Evolutionary conservation across 108 stramenopile species (phyloP).

Genomic region (Pseudonitzschia multiseries): DNA sequence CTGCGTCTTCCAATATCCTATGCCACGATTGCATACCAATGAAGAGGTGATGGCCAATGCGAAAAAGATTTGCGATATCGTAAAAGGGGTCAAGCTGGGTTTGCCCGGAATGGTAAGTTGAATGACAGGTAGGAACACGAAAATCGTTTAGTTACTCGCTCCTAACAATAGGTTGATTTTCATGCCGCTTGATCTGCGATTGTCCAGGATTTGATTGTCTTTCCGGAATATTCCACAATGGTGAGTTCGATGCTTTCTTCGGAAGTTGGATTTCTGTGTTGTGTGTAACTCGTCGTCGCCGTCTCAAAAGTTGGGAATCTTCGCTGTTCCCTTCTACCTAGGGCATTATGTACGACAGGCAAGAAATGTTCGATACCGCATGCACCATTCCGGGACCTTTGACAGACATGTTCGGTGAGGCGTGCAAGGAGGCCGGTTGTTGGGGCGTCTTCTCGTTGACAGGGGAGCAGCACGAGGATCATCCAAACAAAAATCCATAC

Average conservation of each 20-base stretch:
- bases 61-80: constrained; percentile 73
- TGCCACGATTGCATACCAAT: constrained; percentile 75
- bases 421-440: constrained; percentile 64
- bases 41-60: constrained; percentile 74
- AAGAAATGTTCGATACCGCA: constrained; percentile 87
- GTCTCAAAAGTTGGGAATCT: not conserved
- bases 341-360: constrained; percentile 82
- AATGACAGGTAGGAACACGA: not conserved
- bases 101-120: constrained; percentile 61
- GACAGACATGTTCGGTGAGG: constrained; percentile 58
- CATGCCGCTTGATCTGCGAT: not conserved
- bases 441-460: constrained; percentile 82
- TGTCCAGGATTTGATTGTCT: constrained; percentile 62
- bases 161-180: too few relatives aligned
- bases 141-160: not conserved
- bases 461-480: constrained; percentile 80
- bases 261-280: not conserved
- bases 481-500: constrained; percentile 84
- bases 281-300: not conserved
- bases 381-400: constrained; percentile 68
- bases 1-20: constrained; percentile 84
- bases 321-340: not conserved
- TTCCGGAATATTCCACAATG: constrained; percentile 82
- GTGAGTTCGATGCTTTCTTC: not conserved
- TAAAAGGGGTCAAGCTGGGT: constrained; percentile 72